Percentiles rank a stretch among this genome's conserved stretches.
These are phyloP conservation scores for Yamadazyma akitaensis DNA, from an alignment of 805 yeast genomes.

Conservation along the genomic window DNA sequence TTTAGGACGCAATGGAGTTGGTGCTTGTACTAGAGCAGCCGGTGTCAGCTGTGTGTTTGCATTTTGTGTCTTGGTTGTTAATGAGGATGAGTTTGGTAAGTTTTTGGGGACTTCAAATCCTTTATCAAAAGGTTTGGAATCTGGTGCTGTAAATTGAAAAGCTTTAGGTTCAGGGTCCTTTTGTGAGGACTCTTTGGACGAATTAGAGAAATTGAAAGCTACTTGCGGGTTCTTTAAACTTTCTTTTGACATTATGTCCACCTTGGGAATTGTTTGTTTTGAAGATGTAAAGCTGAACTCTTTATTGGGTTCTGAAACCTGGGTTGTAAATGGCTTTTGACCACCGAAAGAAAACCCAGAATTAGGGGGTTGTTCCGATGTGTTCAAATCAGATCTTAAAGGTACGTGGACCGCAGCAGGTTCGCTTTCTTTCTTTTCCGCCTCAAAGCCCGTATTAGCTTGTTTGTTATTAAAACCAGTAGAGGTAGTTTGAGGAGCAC, in stretches of 20 bases:
- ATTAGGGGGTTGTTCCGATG: neutral
- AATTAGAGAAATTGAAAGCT: neutral
- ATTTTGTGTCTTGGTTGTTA: neutral
- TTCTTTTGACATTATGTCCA: neutral
- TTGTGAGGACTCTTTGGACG: too few species aligned
- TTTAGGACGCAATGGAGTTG: constrained; percentile 7
- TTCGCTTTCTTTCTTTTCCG: neutral
- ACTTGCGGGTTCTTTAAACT: neutral
- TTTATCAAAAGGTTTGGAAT: neutral
- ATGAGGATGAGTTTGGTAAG: neutral
- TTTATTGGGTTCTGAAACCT: neutral
- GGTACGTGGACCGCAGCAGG: constrained; percentile 1
- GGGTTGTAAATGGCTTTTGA: neutral
- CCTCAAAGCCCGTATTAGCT: neutral
- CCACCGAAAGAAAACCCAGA: neutral
- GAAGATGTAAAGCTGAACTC: neutral
- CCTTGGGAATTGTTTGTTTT: neutral
- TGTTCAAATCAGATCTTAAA: neutral
- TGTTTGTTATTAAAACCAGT: neutral
- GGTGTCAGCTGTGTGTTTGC: neutral
- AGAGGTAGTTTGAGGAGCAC: neutral
- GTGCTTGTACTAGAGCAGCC: neutral
- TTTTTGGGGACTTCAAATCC: neutral
- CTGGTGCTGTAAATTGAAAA: neutral
- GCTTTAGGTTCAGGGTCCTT: too few species aligned